Conservation (phyloP, 75 land plant genomes). For the Cupressus sempervirens region DNA sequence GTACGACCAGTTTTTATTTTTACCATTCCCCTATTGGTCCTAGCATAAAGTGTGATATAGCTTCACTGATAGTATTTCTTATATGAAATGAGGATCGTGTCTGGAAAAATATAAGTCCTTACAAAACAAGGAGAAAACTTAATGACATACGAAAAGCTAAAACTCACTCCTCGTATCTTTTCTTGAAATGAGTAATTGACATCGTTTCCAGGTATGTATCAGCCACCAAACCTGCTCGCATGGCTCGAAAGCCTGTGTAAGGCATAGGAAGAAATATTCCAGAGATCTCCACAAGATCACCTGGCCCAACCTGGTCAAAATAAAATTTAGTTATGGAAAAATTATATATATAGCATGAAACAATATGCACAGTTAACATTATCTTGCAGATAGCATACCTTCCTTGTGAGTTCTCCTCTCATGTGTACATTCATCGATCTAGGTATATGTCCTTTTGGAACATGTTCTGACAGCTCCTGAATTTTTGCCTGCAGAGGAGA, state of each 20-base stretch:
- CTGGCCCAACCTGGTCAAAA: conserved; percentile 78
- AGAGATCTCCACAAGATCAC: conserved; percentile 91
- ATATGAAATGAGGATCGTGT: background rate
- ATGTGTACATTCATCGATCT: conserved; percentile 87
- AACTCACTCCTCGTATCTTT: conserved; percentile 97
- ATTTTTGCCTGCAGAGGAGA: conserved; percentile 74
- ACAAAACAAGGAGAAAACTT: background rate
- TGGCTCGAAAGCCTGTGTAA: conserved; percentile 87
- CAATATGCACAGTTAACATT: background rate
- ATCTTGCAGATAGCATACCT: conserved; percentile 38
- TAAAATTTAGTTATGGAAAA: background rate
- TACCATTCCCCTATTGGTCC: too few species aligned
- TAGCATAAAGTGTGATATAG: background rate
- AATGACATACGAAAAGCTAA: background rate
- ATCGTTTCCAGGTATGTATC: conserved; percentile 96
- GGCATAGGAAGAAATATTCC: conserved; percentile 97
- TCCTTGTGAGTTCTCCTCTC: conserved; percentile 93
- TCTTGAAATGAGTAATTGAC: conserved; percentile 93
- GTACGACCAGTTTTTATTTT: too few species aligned
- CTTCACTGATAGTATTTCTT: background rate
- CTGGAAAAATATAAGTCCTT: background rate
- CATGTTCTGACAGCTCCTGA: conserved; percentile 96
- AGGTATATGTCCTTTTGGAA: conserved; percentile 98
- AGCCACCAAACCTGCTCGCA: conserved; percentile 96
- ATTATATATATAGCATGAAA: background rate